Percentiles rank a stretch among this genome's conserved stretches.
These are phyloP conservation scores for Syzygium jambos DNA, from an alignment of 345 rosid genomes.

Conservation along the genomic window DNA sequence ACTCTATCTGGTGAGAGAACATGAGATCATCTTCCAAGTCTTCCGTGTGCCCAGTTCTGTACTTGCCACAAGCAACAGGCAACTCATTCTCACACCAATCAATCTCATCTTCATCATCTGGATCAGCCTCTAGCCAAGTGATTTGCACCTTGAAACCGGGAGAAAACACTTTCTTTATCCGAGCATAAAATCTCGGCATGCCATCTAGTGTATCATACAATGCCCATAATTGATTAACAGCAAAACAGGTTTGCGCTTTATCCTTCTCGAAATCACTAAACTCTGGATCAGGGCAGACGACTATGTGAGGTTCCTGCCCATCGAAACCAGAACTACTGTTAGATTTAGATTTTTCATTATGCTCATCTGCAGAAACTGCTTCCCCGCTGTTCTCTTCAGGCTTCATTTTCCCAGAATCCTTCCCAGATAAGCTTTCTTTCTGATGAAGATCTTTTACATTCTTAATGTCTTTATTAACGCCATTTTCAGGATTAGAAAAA, in stretches of 20 bases:
- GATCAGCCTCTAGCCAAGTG: conserved; percentile 70
- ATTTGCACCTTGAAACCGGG: conserved; percentile 52
- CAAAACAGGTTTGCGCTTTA: conserved; percentile 37
- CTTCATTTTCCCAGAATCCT: neutral
- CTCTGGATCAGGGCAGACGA: conserved; percentile 56
- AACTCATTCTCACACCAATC: conserved; percentile 28
- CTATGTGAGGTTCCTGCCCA: neutral
- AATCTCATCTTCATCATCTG: conserved; percentile 19
- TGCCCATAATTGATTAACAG: conserved; percentile 76
- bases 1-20: conserved; percentile 56
- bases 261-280: conserved; percentile 56
- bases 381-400: neutral
- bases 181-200: conserved; percentile 83
- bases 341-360: conserved; percentile 6
- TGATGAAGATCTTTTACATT: neutral
- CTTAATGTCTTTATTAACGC: neutral
- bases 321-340: conserved; percentile 2
- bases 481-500: neutral
- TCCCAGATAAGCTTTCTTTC: neutral
- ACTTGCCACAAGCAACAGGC: conserved; percentile 72
- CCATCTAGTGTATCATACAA: conserved; percentile 62
- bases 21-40: conserved; percentile 30
- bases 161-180: conserved; percentile 39
- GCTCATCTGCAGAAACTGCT: conserved; percentile 10
- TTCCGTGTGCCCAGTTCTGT: conserved; percentile 20